Percentiles rank a stretch among this genome's conserved stretches.
These are phyloP conservation scores for Myxozyma kluyveri DNA, from an alignment of 805 yeast species.

Conservation along the genomic window DNA sequence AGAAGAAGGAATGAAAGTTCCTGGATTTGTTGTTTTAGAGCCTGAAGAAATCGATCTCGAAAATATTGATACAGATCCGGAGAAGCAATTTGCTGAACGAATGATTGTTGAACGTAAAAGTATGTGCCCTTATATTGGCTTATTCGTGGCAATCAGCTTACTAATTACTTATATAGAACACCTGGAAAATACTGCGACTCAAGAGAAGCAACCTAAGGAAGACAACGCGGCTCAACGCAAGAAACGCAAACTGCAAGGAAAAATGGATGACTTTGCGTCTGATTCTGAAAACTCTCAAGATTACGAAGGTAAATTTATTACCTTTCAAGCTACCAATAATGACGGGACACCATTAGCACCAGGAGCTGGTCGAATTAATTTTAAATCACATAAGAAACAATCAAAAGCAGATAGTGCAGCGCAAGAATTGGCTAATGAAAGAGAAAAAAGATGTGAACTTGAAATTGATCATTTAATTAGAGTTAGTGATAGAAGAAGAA, in stretches of 20 bases:
- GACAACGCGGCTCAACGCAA: slow-evolving; percentile 6
- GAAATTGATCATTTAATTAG: slow-evolving; percentile 32
- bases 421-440: slow-evolving; percentile 10
- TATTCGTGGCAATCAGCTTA: neutral
- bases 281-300: neutral
- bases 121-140: neutral
- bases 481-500: slow-evolving; percentile 30
- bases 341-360: neutral
- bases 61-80: slow-evolving; percentile 46
- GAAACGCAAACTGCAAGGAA: slow-evolving; percentile 1
- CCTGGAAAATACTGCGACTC: slow-evolving; percentile 2
- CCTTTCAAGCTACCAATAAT: neutral
- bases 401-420: slow-evolving; percentile 19
- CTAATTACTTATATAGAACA: slow-evolving; percentile 8
- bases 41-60: slow-evolving; percentile 38
- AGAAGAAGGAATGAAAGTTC: slow-evolving; percentile 43
- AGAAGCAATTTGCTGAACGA: slow-evolving; percentile 45
- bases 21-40: slow-evolving; percentile 37
- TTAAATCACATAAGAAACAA: slow-evolving; percentile 8
- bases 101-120: slow-evolving; percentile 35
- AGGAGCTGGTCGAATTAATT: neutral
- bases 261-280: slow-evolving; percentile 1
- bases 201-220: slow-evolving; percentile 1
- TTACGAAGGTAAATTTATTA: slow-evolving; percentile 2
- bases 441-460: slow-evolving; percentile 23